Conservation (phyloP, 148 eudicot genomes). For the Agrostemma githago region DNA sequence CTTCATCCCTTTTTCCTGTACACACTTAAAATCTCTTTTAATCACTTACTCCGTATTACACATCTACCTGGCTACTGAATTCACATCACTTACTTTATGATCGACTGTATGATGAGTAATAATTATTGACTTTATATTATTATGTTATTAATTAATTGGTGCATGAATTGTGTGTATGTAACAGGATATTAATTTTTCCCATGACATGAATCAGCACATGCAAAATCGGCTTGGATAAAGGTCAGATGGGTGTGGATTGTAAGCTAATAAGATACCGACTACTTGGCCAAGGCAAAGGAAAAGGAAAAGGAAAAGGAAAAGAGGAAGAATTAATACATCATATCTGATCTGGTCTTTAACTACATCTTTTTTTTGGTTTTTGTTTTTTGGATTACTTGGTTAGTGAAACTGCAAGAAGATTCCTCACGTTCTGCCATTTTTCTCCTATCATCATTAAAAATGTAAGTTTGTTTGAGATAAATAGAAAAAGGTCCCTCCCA, state of each 20-base stretch:
- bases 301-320: background rate
- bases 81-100: background rate
- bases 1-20: slow-evolving; percentile 11
- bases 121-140: background rate
- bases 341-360: no score
- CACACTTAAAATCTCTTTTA: background rate
- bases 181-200: slow-evolving; percentile 58
- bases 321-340: no score
- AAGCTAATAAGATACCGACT: slow-evolving; percentile 13
- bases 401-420: slow-evolving; percentile 6
- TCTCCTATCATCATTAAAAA: background rate
- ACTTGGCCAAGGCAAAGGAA: slow-evolving; percentile 7
- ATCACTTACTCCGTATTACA: background rate
- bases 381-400: background rate
- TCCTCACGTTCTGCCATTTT: slow-evolving; percentile 27
- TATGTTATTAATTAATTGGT: slow-evolving; percentile 16
- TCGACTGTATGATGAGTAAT: no score
- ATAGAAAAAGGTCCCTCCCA: background rate
- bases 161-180: slow-evolving; percentile 23
- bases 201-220: slow-evolving; percentile 53
- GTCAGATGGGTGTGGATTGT: background rate
- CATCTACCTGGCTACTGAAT: no score
- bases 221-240: slow-evolving; percentile 58
- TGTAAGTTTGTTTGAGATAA: background rate
- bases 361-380: background rate